A percentile compares a stretch with the other conserved stretches of the same genome.
These are phyloP conservation scores for Suhomyces sp. DNA, from an alignment of 805 yeast species.

Conservation along the genomic window DNA sequence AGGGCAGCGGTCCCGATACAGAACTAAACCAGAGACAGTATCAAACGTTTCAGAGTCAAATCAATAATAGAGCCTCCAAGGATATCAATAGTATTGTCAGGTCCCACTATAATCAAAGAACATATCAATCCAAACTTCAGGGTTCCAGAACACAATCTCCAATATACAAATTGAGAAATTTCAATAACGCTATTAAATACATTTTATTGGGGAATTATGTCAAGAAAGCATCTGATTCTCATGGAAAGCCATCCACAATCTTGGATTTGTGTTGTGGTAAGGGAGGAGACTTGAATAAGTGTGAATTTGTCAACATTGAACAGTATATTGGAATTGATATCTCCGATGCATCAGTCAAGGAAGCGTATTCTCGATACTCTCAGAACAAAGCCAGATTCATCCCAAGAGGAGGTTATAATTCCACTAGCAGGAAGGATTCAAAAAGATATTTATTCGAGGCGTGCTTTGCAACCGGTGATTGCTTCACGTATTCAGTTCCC, in stretches of 20 bases:
- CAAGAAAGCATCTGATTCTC: slow-evolving; percentile 21
- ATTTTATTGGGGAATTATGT: slow-evolving; percentile 74
- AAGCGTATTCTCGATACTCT: slow-evolving; percentile 75
- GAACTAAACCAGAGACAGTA: slow-evolving; percentile 20
- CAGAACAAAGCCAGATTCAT: slow-evolving; percentile 47
- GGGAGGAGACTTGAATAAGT: slow-evolving; percentile 94
- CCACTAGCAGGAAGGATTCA: slow-evolving; percentile 26
- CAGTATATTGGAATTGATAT: slow-evolving; percentile 91
- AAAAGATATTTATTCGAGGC: slow-evolving; percentile 67
- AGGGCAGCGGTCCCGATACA: neutral
- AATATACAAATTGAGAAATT: slow-evolving; percentile 80
- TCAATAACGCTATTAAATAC: slow-evolving; percentile 89
- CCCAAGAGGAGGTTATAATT: slow-evolving; percentile 18
- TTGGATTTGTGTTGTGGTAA: slow-evolving; percentile 95
- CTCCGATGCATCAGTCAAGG: slow-evolving; percentile 81
- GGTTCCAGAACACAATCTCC: slow-evolving; percentile 71
- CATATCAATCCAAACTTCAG: slow-evolving; percentile 61
- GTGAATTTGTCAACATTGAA: slow-evolving; percentile 69
- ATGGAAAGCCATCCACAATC: slow-evolving; percentile 41
- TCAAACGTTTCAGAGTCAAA: slow-evolving; percentile 40
- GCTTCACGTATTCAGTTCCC: slow-evolving; percentile 71
- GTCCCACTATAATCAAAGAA: slow-evolving; percentile 82
- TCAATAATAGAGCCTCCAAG: slow-evolving; percentile 33
- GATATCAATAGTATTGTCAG: slow-evolving; percentile 69
- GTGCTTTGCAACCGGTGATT: slow-evolving; percentile 89